phyloP scores from a whole-genome alignment of 306 rosid genomes.

The Acacia confusa region DNA sequence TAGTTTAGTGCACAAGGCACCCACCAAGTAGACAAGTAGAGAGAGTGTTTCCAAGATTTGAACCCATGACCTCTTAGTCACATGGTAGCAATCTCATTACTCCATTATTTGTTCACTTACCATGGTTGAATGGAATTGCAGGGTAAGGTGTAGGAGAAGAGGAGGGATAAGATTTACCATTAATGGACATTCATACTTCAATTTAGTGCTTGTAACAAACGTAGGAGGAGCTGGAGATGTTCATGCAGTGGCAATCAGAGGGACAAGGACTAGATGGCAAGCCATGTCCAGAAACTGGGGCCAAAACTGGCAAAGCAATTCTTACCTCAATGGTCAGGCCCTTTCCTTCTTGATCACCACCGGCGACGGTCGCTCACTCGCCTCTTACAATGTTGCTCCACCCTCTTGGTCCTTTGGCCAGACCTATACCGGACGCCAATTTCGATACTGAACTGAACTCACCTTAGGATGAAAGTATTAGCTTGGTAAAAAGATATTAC shows the following conservation, averaged over 20 bases:
- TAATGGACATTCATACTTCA: slow-evolving; percentile 84
- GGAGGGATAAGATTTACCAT: slow-evolving; percentile 78
- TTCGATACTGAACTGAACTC: slow-evolving; percentile 37
- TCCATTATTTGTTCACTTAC: neutral
- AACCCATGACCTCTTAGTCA: too few species aligned
- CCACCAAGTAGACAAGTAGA: too few species aligned
- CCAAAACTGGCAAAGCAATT: slow-evolving; percentile 84
- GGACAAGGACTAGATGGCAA: slow-evolving; percentile 73
- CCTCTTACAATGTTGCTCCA: slow-evolving; percentile 72
- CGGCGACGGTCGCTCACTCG: slow-evolving; percentile 52
- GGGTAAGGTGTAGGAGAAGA: slow-evolving; percentile 72
- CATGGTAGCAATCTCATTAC: neutral
- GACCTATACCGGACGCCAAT: slow-evolving; percentile 73
- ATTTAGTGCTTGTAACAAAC: slow-evolving; percentile 71
- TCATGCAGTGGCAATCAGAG: slow-evolving; percentile 65
- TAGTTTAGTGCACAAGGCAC: too few species aligned
- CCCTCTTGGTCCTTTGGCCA: slow-evolving; percentile 73
- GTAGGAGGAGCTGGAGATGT: slow-evolving; percentile 92
- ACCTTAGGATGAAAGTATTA: neutral
- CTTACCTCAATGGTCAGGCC: slow-evolving; percentile 66
- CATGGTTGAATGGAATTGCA: slow-evolving; percentile 25
- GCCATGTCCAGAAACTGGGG: slow-evolving; percentile 88
- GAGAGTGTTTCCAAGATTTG: too few species aligned
- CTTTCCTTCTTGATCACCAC: slow-evolving; percentile 75
- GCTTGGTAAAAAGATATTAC: neutral